Percentiles rank a stretch among this genome's conserved stretches.
Evolutionary conservation across 305 asterid species (phyloP).

Genomic region (Fraxinus paxiana): DNA sequence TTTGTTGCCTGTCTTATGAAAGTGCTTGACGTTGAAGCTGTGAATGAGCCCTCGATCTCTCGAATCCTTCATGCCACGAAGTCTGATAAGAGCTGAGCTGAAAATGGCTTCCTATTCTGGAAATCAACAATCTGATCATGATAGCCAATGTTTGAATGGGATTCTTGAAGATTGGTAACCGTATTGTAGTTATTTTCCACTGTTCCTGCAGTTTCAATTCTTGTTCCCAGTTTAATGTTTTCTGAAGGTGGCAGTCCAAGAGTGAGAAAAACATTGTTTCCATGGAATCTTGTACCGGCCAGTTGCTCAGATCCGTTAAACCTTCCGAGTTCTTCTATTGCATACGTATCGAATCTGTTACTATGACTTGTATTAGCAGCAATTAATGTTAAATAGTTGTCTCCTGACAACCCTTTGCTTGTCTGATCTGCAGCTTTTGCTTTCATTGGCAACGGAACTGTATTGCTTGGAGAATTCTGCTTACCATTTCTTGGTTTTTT

Average conservation of each 20-base stretch:
- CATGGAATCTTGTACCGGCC: constrained; percentile 37
- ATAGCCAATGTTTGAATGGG: constrained; percentile 31
- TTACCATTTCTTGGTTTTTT: constrained; percentile 36
- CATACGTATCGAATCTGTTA: constrained; percentile 25
- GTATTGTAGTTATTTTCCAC: constrained; percentile 24
- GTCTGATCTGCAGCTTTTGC: constrained; percentile 23
- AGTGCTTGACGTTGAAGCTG: neutral
- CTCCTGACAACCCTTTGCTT: neutral
- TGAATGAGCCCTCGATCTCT: neutral
- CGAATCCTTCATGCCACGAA: neutral
- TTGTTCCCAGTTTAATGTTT: constrained; percentile 31
- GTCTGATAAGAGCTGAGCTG: neutral
- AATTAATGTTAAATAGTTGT: constrained; percentile 21
- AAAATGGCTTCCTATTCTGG: constrained; percentile 18
- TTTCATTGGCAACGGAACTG: constrained; percentile 30
- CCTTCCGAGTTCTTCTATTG: constrained; percentile 37
- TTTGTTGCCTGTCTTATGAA: neutral
- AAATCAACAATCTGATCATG: constrained; percentile 43
- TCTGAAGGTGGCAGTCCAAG: constrained; percentile 53
- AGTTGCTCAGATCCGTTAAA: constrained; percentile 38
- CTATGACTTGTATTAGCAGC: constrained; percentile 13
- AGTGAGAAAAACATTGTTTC: constrained; percentile 52
- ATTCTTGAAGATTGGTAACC: constrained; percentile 25
- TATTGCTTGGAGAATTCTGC: constrained; percentile 32
- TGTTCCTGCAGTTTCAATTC: constrained; percentile 30